phyloP scores from a whole-genome alignment of 192 early-diverging fungal species.

The Coemansia sp. region DNA sequence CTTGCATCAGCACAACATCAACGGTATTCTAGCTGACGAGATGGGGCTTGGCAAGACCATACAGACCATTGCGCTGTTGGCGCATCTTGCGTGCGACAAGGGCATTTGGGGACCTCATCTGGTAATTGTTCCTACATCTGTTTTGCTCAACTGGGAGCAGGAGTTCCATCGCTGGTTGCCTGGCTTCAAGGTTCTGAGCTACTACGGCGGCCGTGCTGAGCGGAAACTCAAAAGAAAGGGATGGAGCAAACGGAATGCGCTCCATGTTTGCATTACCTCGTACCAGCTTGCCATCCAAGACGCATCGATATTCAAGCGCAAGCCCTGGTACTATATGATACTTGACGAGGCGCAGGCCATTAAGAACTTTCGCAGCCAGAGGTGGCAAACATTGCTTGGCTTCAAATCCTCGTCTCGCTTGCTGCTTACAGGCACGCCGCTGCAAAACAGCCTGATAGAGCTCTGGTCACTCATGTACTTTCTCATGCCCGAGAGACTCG shows the following conservation, averaged over 20 bases:
- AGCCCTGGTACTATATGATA: constrained; percentile 85
- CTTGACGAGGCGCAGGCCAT: constrained; percentile 98
- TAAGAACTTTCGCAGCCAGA: constrained; percentile 89
- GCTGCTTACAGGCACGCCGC: constrained; percentile 94
- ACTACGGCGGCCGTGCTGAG: constrained; percentile 67
- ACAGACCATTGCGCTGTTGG: constrained; percentile 90
- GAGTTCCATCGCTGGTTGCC: constrained; percentile 87
- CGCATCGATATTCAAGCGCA: constrained; percentile 65
- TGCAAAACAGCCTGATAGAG: constrained; percentile 95
- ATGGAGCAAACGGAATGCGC: constrained; percentile 69
- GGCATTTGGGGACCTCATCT: constrained; percentile 87
- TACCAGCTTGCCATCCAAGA: constrained; percentile 77
- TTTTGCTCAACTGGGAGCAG: constrained; percentile 86
- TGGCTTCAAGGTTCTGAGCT: constrained; percentile 65
- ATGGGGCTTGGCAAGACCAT: constrained; percentile 97
- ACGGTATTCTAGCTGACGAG: constrained; percentile 94
- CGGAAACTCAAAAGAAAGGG: constrained; percentile 49
- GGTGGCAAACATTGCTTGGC: constrained; percentile 82
- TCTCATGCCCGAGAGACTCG: constrained; percentile 86
- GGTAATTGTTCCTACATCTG: constrained; percentile 92
- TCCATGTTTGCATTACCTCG: constrained; percentile 77
- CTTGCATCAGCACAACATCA: constrained; percentile 82
- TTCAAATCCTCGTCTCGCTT: constrained; percentile 82
- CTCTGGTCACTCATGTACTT: constrained; percentile 87
- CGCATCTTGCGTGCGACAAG: constrained; percentile 72